Conservation (phyloP, 306 rosid genomes). For the Prunus mongolica region DNA sequence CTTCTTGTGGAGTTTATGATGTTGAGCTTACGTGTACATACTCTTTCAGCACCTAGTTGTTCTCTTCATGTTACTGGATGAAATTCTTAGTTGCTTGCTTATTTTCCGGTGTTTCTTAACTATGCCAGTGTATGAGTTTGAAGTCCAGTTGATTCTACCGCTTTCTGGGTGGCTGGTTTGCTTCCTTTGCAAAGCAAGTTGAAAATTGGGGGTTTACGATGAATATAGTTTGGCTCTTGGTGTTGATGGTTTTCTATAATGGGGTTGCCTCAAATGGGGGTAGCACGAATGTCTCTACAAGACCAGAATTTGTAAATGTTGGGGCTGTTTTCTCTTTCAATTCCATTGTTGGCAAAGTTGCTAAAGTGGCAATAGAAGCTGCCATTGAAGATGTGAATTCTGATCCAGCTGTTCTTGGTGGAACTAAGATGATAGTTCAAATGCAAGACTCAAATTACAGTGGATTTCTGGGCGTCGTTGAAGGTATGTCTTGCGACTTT, state of each 20-base stretch:
- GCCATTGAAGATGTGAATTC: constrained; percentile 78
- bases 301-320: constrained; percentile 56
- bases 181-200: constrained; percentile 28
- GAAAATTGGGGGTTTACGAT: constrained; percentile 31
- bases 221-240: constrained; percentile 46
- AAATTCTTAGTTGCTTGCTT: not conserved
- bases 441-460: constrained; percentile 65
- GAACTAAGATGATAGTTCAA: constrained; percentile 47
- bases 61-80: no score
- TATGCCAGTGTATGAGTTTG: constrained; percentile 12
- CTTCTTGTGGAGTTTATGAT: no score
- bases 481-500: constrained; percentile 50
- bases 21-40: no score
- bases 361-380: constrained; percentile 60
- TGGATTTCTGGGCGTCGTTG: constrained; percentile 78
- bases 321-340: constrained; percentile 66
- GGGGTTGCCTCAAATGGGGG: constrained; percentile 43
- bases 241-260: constrained; percentile 34
- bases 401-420: constrained; percentile 61
- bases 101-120: constrained; percentile 4
- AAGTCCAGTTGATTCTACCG: not conserved
- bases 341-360: constrained; percentile 54
- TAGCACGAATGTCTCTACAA: constrained; percentile 32
- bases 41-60: no score
- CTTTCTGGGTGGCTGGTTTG: constrained; percentile 12